Evolutionary conservation across 1,284 basidiomycete species (phyloP).

Genomic region (Leccinum griseonigrum): DNA sequence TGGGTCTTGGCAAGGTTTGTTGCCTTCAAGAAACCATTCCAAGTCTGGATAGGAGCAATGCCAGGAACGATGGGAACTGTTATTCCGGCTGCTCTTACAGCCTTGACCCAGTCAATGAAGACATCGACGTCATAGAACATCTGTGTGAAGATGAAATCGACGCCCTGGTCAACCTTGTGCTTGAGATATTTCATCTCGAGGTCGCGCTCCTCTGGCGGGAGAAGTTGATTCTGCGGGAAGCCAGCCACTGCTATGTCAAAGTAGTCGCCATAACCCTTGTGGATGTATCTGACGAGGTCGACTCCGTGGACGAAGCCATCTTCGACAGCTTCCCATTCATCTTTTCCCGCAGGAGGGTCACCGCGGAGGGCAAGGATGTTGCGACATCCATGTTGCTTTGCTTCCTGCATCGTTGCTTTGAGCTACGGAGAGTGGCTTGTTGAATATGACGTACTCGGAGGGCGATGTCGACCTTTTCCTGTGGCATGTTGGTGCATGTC

Average conservation of each 20-base stretch:
- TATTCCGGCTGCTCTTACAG: constrained; percentile 83
- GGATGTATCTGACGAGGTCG: constrained; percentile 89
- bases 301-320: constrained; percentile 88
- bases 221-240: constrained; percentile 73
- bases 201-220: constrained; percentile 72
- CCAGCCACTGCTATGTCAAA: constrained; percentile 95
- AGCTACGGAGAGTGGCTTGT: constrained; percentile 10
- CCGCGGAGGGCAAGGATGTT: constrained; percentile 96
- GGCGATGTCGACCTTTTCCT: constrained; percentile 90
- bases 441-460: constrained; percentile 57
- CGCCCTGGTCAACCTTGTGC: constrained; percentile 85
- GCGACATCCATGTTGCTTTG: constrained; percentile 88
- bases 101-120: constrained; percentile 84
- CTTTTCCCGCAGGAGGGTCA: constrained; percentile 86
- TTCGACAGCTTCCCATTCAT: constrained; percentile 88
- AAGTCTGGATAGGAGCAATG: constrained; percentile 97
- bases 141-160: constrained; percentile 91
- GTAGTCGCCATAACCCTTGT: constrained; percentile 78
- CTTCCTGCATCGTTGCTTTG: constrained; percentile 59
- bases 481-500: constrained; percentile 98
- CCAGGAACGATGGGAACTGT: constrained; percentile 94
- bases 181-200: constrained; percentile 87
- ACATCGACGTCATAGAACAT: constrained; percentile 93
- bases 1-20: constrained; percentile 84
- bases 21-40: constrained; percentile 94